Conservation (phyloP, 202 grass and related monocot species). For the Zoysia matrella region DNA sequence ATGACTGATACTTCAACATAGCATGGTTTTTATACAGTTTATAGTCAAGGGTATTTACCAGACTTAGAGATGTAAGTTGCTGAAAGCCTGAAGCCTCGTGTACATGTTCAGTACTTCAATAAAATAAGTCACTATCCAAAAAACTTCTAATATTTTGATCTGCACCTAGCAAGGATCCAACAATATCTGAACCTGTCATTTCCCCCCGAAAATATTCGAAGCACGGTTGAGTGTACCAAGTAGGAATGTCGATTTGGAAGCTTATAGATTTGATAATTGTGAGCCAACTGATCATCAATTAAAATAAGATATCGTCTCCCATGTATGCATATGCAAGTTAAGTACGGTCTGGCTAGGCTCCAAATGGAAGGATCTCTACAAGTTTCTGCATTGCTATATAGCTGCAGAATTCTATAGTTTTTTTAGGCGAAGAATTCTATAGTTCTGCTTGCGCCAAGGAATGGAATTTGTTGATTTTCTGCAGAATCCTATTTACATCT, state of each 20-base stretch:
- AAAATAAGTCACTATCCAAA: slow-evolving; percentile 28
- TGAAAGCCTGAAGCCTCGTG: background rate
- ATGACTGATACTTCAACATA: background rate
- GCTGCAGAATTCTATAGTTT: too few relatives aligned
- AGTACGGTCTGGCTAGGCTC: slow-evolving; percentile 39
- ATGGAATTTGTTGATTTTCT: background rate
- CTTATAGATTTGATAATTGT: slow-evolving; percentile 33
- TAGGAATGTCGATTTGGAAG: slow-evolving; percentile 56
- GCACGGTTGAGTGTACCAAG: background rate
- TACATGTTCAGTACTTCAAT: background rate
- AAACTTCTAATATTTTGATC: slow-evolving; percentile 25
- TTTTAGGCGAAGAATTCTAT: too few relatives aligned
- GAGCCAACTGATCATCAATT: background rate
- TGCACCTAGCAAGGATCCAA: slow-evolving; percentile 28
- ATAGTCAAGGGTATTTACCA: background rate
- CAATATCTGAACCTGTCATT: slow-evolving; percentile 46
- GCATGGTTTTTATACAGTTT: background rate
- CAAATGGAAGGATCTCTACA: slow-evolving; percentile 45
- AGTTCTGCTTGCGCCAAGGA: background rate
- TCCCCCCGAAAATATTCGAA: slow-evolving; percentile 37
- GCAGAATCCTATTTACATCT: background rate
- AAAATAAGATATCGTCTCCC: slow-evolving; percentile 9
- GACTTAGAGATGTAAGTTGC: background rate
- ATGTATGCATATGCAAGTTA: slow-evolving; percentile 28
- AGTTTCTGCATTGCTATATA: too few relatives aligned